Base-by-base conservation (phyloP, 2,329 filamentous ascomycete species). In the Neonectria faginata region DNA sequence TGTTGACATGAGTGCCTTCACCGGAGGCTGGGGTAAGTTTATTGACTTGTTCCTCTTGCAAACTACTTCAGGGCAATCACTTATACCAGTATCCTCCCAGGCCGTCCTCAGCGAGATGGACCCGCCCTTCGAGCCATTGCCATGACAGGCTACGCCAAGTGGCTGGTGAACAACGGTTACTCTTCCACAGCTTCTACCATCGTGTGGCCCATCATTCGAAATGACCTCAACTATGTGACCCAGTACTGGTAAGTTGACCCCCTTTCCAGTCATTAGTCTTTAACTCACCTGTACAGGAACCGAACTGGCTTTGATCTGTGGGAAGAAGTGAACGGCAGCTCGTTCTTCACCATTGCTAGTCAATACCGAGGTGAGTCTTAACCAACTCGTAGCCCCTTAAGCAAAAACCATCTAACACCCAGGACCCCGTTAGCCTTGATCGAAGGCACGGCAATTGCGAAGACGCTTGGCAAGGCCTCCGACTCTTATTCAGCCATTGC, bases 31-130 rank as follows among this genome's bases (percentile, higher is more conserved):
- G 92, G 92, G 83, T 76, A 65, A 60, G 76, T 58, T 41, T 51
- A 20, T 25, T 16, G 18, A 6, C 27, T 12, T n/a, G 6, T 39
- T 39, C 14, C 14, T 39, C 36, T 31, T n/a, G n/a, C 16, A 14
- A 47, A 22, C 9, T 25, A 22, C 3, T 22, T n/a, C 8, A 10
- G 14, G 6, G 45, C 44, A 14, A 48, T 25, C 25, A 25, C 25
- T 25, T 25, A 12, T n/a, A 53, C 59, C 75, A 29, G 71, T 42
- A 33, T 9, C 20, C 10, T 3, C n/a, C n/a, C 57, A 82, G 81
- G 91, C 29, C 88, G 92, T 20, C 92, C 92, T 12, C 92, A 96
- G 78, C 85, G 91, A 45, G 92, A 96, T 77, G 92, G 92, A 0
- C 92, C 93, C 25, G 88, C 92, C 22, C 85, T 96, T 42, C 86